Percentiles rank a stretch among this genome's conserved stretches.
phyloP scores from a whole-genome alignment of 805 yeast species.

The Candida gorgasii region DNA sequence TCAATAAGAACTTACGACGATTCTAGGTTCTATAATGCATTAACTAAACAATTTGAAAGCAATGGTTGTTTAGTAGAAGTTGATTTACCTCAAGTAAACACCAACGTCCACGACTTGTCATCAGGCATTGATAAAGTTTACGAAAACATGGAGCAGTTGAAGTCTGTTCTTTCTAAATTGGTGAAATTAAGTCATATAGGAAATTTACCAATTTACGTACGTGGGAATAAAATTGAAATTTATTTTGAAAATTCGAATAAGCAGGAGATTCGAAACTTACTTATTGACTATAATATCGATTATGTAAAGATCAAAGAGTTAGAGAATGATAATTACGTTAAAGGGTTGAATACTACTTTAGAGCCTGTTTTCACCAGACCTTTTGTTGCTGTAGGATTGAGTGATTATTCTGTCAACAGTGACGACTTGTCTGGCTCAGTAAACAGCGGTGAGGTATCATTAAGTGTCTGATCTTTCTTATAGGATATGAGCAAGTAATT shows the following conservation, averaged over 20 bases:
- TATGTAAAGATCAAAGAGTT: conserved; percentile 6
- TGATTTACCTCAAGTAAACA: background rate
- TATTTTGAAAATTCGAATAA: conserved; percentile 10
- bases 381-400: conserved; percentile 6
- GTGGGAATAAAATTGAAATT: conserved; percentile 1
- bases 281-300: conserved; percentile 12
- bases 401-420: conserved; percentile 8
- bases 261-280: conserved; percentile 7
- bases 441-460: too few species aligned
- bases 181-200: conserved; percentile 6
- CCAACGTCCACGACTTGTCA: background rate
- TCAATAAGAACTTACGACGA: conserved; percentile 6
- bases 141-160: background rate
- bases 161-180: background rate
- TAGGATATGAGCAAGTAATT: too few species aligned
- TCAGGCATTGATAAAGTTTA: conserved; percentile 2
- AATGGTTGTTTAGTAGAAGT: conserved; percentile 12
- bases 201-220: conserved; percentile 2
- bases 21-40: conserved; percentile 11
- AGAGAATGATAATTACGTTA: background rate
- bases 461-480: too few species aligned
- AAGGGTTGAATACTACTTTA: background rate
- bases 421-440: conserved; percentile 12
- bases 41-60: conserved; percentile 11
- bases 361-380: background rate